Conservation (phyloP, 129 eudicot genomes). For the Artemisia tridentata region DNA sequence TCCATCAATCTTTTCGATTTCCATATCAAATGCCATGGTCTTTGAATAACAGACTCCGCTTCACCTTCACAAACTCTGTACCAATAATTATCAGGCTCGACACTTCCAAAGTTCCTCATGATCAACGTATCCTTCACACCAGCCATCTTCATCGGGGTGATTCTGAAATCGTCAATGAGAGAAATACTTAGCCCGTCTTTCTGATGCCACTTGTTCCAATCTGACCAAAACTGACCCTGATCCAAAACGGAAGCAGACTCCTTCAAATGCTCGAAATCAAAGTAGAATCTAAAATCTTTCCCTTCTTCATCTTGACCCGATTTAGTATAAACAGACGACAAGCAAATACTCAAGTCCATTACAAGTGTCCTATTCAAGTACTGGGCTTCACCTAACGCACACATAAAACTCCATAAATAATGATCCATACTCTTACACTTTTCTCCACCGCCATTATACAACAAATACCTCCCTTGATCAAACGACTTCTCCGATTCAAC, state of each 20-base stretch:
- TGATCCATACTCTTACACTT: slow-evolving; percentile 92
- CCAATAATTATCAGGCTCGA: slow-evolving; percentile 92
- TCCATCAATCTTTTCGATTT: slow-evolving; percentile 84
- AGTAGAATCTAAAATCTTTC: slow-evolving; percentile 83
- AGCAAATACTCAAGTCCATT: slow-evolving; percentile 75
- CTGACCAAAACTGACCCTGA: slow-evolving; percentile 70
- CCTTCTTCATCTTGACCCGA: slow-evolving; percentile 86
- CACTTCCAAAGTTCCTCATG: slow-evolving; percentile 82
- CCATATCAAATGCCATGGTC: slow-evolving; percentile 91
- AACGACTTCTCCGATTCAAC: slow-evolving; percentile 73
- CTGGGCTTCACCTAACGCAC: slow-evolving; percentile 89
- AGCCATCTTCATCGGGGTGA: slow-evolving; percentile 60
- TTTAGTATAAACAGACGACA: slow-evolving; percentile 70
- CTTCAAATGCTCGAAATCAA: slow-evolving; percentile 84
- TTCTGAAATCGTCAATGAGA: slow-evolving; percentile 71
- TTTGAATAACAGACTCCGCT: slow-evolving; percentile 62
- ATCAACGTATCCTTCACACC: slow-evolving; percentile 60
- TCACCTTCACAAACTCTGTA: slow-evolving; percentile 94
- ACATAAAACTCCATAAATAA: slow-evolving; percentile 91
- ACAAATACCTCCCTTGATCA: slow-evolving; percentile 62
- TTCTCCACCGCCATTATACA: slow-evolving; percentile 83
- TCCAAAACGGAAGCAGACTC: slow-evolving; percentile 71
- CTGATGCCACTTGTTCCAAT: slow-evolving; percentile 73
- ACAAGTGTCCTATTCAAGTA: slow-evolving; percentile 81
- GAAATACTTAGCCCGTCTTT: slow-evolving; percentile 54